Evolutionary conservation across 1,284 basidiomycete species (phyloP).

Genomic region (Trametes pubescens): DNA sequence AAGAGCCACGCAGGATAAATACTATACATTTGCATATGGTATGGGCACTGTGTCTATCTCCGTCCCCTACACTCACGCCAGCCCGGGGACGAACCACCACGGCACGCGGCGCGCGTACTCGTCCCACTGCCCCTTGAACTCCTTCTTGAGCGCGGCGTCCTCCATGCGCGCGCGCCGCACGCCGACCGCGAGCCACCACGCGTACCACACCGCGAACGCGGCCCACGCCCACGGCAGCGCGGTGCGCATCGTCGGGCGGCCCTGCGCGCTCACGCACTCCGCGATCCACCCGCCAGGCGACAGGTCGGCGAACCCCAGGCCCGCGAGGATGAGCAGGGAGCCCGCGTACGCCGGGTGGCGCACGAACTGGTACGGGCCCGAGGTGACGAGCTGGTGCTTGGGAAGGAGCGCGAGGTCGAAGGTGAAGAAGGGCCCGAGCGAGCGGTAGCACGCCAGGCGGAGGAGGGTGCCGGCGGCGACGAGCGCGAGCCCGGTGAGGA

Average conservation of each 20-base stretch:
- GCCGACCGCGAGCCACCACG: slow-evolving; percentile 59
- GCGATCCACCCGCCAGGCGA: slow-evolving; percentile 62
- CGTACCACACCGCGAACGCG: slow-evolving; percentile 60
- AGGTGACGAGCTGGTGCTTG: slow-evolving; percentile 62
- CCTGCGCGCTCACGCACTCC: slow-evolving; percentile 50
- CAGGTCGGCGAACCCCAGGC: slow-evolving; percentile 59
- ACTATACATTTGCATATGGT: background rate
- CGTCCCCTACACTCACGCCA: slow-evolving; percentile 34
- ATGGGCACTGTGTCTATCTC: too few relatives aligned
- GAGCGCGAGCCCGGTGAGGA: slow-evolving; percentile 58
- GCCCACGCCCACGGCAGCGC: slow-evolving; percentile 36
- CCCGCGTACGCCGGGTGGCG: slow-evolving; percentile 46
- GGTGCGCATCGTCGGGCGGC: slow-evolving; percentile 28
- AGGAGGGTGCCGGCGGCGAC: slow-evolving; percentile 54
- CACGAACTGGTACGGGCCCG: slow-evolving; percentile 60
- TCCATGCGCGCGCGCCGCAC: slow-evolving; percentile 59
- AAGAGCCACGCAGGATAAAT: background rate
- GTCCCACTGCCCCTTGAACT: slow-evolving; percentile 61
- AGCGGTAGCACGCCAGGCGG: slow-evolving; percentile 49
- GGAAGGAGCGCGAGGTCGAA: slow-evolving; percentile 68
- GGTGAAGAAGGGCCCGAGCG: slow-evolving; percentile 63
- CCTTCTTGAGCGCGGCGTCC: slow-evolving; percentile 58
- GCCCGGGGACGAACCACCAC: slow-evolving; percentile 64
- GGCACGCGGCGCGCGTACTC: slow-evolving; percentile 56
- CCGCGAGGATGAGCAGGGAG: slow-evolving; percentile 50